Base-by-base conservation (phyloP, 495 filamentous ascomycete species). In the Penicillium desertorum region DNA sequence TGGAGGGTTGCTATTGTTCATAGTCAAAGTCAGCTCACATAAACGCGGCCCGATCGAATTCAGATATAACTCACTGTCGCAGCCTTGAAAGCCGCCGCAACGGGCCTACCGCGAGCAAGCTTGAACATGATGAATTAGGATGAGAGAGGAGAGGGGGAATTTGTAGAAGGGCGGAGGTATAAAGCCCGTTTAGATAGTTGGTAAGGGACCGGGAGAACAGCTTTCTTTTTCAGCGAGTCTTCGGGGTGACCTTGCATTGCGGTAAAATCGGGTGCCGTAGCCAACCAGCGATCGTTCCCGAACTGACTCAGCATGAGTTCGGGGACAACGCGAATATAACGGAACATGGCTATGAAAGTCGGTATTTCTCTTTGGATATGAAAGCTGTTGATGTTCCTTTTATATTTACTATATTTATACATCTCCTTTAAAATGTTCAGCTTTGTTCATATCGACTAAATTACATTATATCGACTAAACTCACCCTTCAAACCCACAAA, bases 81-180 rank as follows among this genome's bases (percentile, higher is more conserved):
- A 72, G 84, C 77, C 67, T 80, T 86, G 62, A 90, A 69, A 68
- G 86, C 87, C 67, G 85, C 79, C 62, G 81, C 79, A 65, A 90
- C 73, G 65, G 86, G 83, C 76, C 82, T 79, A 75, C 82, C 80
- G 72, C 86, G 81, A 62, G 84, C 82, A 65, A 91, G 79, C 75
- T 84, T 89, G 75, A 88, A 90, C 88, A 92, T 92, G 59, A 60
- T 78, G 71, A 60, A 56, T 52, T 44, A 48, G 29, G 57, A 59
- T 58, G 41, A 29, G 57, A 59, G 48, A 62, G 49, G 61, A 63
- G 60, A 61, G 61, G 65, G 30, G 70, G 63, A 51, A 57, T 52
- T 56, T 53, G 56, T 51, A 51, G 62, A 70, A 61, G 52, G 58
- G 60, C 61, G 54, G 56, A 57, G 57, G 47, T 45, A 48, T 30